These are phyloP conservation scores for Penicillium taxi DNA, from an alignment of 495 filamentous ascomycete species.

Conservation along the genomic window DNA sequence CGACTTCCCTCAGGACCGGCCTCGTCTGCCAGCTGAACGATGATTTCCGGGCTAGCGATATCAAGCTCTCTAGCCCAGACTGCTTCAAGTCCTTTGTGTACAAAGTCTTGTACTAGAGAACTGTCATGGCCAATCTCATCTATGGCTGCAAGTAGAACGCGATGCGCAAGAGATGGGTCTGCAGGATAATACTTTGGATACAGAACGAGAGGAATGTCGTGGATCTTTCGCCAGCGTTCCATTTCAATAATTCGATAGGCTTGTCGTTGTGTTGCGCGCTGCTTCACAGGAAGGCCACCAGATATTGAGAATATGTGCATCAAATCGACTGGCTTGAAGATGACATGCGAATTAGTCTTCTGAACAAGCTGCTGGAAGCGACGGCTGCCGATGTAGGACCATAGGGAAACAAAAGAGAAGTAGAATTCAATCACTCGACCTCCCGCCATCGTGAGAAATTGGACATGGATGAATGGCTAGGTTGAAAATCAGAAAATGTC, in stretches of 20 bases:
- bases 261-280: background rate
- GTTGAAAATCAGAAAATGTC: too few species aligned
- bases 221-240: conserved; percentile 13
- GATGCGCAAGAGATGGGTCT: conserved; percentile 14
- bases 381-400: background rate
- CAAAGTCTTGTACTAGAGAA: background rate
- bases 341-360: background rate
- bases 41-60: background rate
- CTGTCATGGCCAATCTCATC: conserved; percentile 4
- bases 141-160: conserved; percentile 12
- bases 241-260: conserved; percentile 6
- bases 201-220: conserved; percentile 9
- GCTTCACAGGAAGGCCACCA: background rate
- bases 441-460: background rate
- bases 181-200: conserved; percentile 14
- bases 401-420: background rate
- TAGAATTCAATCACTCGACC: background rate
- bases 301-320: background rate
- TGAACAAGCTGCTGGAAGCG: background rate
- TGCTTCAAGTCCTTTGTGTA: background rate
- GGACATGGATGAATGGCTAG: too few species aligned
- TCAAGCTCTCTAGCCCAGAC: conserved; percentile 2
- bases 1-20: background rate
- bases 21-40: conserved; percentile 1
- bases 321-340: background rate